Base-by-base conservation (phyloP, 202 grass and related monocot species). In the Carex arenaria region DNA sequence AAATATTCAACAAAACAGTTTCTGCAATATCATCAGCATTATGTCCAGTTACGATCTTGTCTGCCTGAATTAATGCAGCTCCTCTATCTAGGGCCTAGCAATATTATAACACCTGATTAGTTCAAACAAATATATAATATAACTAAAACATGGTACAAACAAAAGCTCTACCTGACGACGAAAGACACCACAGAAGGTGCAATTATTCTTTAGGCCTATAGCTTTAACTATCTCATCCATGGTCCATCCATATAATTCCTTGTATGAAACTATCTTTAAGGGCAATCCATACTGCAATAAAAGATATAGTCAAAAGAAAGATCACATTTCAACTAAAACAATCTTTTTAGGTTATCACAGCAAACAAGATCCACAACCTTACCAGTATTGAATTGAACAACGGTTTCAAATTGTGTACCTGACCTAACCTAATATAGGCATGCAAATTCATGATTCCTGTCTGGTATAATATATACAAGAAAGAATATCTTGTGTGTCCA, bases 21-120 rank as follows among this genome's bases (percentile, higher is more conserved):
- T 98, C 95, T 20, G 93, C 95, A 93, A 98, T 95, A 80, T 98
- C 95, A 88, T 98, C 95, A 13, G 93, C 95, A 89, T 95, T 98
- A 89, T 98, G 95, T 10, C 95, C 95, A 49, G 93, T 98, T 80
- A 98, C 95, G 55, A 98, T 90, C 78, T 98, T 98, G 86, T 98
- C 95, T 76, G 81, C 95, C 77, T 88, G 88, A 91, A 98, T 81
- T 19, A 98, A 85, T 84, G 95, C 89, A 87, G 95, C 95, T 83
- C 95, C 95, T 87, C 95, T 79, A 82, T 98, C 95, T 88, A 98
- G 77, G 43, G 93, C 93, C 90, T 93, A 79, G 5, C 22, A 75
- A 72, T 51, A 86, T 83, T 22, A 72, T 23, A 55, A 66, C 14
- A 42, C 34, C 26, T 28, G 61, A 80, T 76, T 43, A 31, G 15